Conservation (phyloP, 352 stramenopile genomes). For the Pythium vanterpoolii region DNA sequence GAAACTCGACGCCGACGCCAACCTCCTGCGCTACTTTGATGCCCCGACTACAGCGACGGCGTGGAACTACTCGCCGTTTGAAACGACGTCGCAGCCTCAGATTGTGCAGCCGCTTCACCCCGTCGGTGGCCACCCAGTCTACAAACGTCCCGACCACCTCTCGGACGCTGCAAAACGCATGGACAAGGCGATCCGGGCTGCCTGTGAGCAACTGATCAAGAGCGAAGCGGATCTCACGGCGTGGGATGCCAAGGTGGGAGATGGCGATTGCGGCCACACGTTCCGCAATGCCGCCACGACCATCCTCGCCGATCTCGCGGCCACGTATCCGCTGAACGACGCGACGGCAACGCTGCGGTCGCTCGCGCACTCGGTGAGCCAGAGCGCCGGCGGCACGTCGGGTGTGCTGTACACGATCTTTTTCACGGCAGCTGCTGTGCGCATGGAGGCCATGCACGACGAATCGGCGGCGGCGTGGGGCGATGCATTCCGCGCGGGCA, state of each 20-base stretch:
- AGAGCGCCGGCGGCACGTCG: conserved; percentile 92
- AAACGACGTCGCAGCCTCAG: conserved; percentile 10
- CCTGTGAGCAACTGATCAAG: conserved; percentile 79
- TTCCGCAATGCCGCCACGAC: conserved; percentile 92
- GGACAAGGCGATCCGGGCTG: conserved; percentile 61
- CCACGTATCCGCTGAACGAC: conserved; percentile 62
- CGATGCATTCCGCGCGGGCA: conserved; percentile 66
- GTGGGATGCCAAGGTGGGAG: conserved; percentile 95
- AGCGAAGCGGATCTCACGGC: conserved; percentile 90
- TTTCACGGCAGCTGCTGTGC: conserved; percentile 60
- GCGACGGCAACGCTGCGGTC: conserved; percentile 49
- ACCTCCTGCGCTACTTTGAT: conserved; percentile 58
- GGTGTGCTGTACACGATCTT: conserved; percentile 95
- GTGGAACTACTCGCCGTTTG: conserved; percentile 64
- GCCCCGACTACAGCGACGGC: conserved; percentile 50
- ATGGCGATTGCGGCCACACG: conserved; percentile 97
- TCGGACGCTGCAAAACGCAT: conserved; percentile 35
- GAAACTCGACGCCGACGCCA: conserved; percentile 65
- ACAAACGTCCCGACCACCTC: conserved; percentile 40
- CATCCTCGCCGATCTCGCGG: conserved; percentile 65
- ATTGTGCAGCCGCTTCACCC: conserved; percentile 15
- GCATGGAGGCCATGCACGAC: conserved; percentile 43
- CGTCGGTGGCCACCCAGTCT: conserved; percentile 25
- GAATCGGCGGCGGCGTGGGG: conserved; percentile 39
- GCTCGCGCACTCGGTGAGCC: conserved; percentile 58